A percentile compares a stretch with the other conserved stretches of the same genome.
phyloP scores from a whole-genome alignment of 2,329 filamentous ascomycete genomes.

The Colletotrichum salicis region DNA sequence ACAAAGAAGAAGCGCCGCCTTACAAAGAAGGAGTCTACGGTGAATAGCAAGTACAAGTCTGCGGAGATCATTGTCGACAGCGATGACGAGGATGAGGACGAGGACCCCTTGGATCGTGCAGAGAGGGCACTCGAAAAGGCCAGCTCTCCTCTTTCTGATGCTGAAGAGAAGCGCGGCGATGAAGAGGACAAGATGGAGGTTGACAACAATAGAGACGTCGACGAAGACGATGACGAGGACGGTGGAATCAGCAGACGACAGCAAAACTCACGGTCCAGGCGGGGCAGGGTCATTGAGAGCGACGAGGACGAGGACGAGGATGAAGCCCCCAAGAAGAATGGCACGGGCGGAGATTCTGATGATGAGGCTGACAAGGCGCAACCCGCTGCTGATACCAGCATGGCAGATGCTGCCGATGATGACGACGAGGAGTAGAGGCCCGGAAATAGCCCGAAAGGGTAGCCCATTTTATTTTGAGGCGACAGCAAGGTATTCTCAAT shows the following conservation, averaged over 20 bases:
- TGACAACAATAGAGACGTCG: slow-evolving; percentile 52
- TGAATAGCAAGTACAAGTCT: slow-evolving; percentile 79
- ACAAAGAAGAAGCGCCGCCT: slow-evolving; percentile 72
- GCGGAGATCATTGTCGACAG: slow-evolving; percentile 85
- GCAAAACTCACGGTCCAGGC: slow-evolving; percentile 58
- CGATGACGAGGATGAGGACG: slow-evolving; percentile 65
- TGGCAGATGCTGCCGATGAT: slow-evolving; percentile 51
- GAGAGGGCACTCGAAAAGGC: slow-evolving; percentile 53
- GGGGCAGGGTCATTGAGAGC: slow-evolving; percentile 64
- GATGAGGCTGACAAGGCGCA: slow-evolving; percentile 43
- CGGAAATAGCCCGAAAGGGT: background rate
- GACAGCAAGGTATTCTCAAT: background rate
- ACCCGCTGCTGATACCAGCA: slow-evolving; percentile 49
- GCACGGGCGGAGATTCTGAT: slow-evolving; percentile 29
- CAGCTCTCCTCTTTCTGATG: slow-evolving; percentile 47
- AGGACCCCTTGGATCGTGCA: slow-evolving; percentile 57
- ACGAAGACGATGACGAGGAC: slow-evolving; percentile 60
- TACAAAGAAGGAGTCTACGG: slow-evolving; percentile 58
- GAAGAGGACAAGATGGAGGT: slow-evolving; percentile 63
- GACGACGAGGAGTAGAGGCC: slow-evolving; percentile 44
- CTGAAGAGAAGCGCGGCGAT: slow-evolving; percentile 42
- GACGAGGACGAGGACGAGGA: slow-evolving; percentile 63
- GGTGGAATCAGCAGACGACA: slow-evolving; percentile 60
- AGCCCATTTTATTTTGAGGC: background rate
- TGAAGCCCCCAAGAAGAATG: slow-evolving; percentile 39